Percentiles rank a stretch among this genome's conserved stretches.
phyloP scores from a whole-genome alignment of 345 rosid genomes.

The sweet orange (Citrus sinensis) region DVS_A1.0 CM039162.1:5924001-5924500 shows the following conservation, averaged over 20 bases:
- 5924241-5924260: background rate
- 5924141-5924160: background rate
- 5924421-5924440: background rate
- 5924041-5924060: conserved; percentile 7
- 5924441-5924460: background rate
- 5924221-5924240: background rate
- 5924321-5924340: conserved; percentile 2
- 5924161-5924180: background rate
- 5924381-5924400: background rate
- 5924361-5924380: background rate
- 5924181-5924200: conserved; percentile 3
- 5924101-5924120: background rate
- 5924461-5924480: conserved; percentile 11
- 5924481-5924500: conserved; percentile 2
- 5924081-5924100: background rate
- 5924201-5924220: conserved; percentile 7
- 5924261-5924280: background rate
- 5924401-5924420: background rate
- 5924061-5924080: background rate
- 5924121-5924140: background rate
- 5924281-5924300: background rate
- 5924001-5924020: background rate
- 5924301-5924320: conserved; percentile 1
- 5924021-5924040: conserved; percentile 1
- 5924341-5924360: background rate